Percentiles rank a stretch among this genome's conserved stretches.
phyloP scores from a whole-genome alignment of 768 basidiomycete genomes.

The Tricholoma terreum region DNA sequence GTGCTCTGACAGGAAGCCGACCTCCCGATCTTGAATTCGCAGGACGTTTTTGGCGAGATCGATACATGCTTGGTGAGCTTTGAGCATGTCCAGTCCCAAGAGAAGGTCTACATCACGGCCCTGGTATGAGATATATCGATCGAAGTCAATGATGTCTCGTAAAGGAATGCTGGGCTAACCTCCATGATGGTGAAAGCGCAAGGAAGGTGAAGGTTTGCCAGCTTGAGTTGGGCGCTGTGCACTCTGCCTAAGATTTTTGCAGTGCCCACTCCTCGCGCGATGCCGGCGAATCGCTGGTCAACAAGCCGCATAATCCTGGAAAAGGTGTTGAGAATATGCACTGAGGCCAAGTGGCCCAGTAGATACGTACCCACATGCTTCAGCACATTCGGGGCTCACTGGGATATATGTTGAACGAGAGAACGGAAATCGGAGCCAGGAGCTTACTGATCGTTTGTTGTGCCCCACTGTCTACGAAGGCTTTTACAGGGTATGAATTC shows the following conservation, averaged over 20 bases:
- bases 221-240: conserved; percentile 88
- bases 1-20: conserved; percentile 89
- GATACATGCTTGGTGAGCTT: conserved; percentile 94
- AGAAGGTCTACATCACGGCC: conserved; percentile 93
- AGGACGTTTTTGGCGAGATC: conserved; percentile 88
- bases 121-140: conserved; percentile 32
- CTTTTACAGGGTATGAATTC: conserved; percentile 86
- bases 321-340: conserved; percentile 4
- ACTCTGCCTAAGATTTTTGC: conserved; percentile 92
- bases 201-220: conserved; percentile 78
- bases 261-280: conserved; percentile 92
- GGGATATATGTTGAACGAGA: background rate
- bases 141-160: background rate
- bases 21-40: conserved; percentile 88
- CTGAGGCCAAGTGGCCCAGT: background rate
- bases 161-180: conserved; percentile 36
- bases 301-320: conserved; percentile 87
- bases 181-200: conserved; percentile 97
- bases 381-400: conserved; percentile 94
- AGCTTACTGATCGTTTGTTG: conserved; percentile 92
- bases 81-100: conserved; percentile 98
- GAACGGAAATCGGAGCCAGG: conserved; percentile 1
- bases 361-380: conserved; percentile 74
- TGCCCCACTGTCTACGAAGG: conserved; percentile 98
- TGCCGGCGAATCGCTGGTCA: conserved; percentile 83